Conservation (phyloP, 352 stramenopile genomes). For the Labyrinthula sp. region DNA sequence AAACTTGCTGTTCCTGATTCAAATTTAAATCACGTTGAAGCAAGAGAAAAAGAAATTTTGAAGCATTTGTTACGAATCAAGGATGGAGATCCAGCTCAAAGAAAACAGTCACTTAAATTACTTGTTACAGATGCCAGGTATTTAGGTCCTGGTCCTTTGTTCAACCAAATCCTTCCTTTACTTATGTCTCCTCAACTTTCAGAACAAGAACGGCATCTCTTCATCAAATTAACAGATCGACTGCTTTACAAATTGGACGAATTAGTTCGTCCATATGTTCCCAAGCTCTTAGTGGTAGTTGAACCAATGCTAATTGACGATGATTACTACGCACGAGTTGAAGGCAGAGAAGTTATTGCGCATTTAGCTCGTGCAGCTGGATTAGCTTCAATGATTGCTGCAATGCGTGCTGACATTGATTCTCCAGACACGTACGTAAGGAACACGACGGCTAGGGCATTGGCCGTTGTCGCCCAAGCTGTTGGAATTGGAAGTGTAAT, state of each 20-base stretch:
- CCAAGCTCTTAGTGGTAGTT: conserved; percentile 97
- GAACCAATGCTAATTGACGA: conserved; percentile 97
- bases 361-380: conserved; percentile 95
- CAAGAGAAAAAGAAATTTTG: conserved; percentile 92
- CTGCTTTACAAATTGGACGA: conserved; percentile 97
- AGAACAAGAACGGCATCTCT: conserved; percentile 92
- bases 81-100: conserved; percentile 86
- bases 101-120: conserved; percentile 43
- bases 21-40: conserved; percentile 57
- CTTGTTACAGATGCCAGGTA: conserved; percentile 88
- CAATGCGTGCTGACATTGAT: conserved; percentile 96
- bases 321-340: conserved; percentile 95
- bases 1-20: conserved; percentile 28
- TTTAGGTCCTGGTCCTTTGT: conserved; percentile 85
- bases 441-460: conserved; percentile 90
- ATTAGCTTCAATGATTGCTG: conserved; percentile 96
- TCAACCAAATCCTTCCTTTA: conserved; percentile 97
- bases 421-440: conserved; percentile 93
- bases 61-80: conserved; percentile 94
- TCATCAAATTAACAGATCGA: conserved; percentile 98
- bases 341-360: conserved; percentile 96
- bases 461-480: conserved; percentile 93
- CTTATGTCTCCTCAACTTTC: conserved; percentile 94
- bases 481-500: conserved; percentile 85
- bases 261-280: conserved; percentile 89